Conservation (phyloP, 2,329 filamentous ascomycete genomes). For the Setomelanomma holmii region DNA sequence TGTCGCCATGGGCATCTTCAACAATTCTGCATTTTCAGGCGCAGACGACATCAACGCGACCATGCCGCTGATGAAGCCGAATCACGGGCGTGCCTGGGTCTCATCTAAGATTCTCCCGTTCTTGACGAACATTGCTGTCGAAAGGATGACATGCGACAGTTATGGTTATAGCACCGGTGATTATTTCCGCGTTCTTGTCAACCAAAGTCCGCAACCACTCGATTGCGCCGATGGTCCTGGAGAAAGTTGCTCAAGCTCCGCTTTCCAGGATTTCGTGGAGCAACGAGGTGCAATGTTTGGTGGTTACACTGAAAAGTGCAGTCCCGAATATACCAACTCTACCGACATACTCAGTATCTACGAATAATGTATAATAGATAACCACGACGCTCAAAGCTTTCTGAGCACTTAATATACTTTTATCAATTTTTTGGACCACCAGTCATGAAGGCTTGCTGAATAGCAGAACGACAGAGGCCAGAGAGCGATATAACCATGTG, state of each 20-base stretch:
- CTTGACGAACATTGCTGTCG: constrained; percentile 70
- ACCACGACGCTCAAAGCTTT: too few relatives aligned
- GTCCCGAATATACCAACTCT: constrained; percentile 52
- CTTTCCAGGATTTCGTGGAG: constrained; percentile 54
- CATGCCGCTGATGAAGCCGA: constrained; percentile 69
- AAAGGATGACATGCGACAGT: constrained; percentile 68
- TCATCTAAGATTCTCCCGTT: constrained; percentile 70
- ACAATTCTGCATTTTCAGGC: constrained; percentile 66
- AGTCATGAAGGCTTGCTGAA: too few relatives aligned
- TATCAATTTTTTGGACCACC: too few relatives aligned
- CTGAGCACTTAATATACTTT: too few relatives aligned
- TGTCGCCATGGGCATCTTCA: constrained; percentile 73
- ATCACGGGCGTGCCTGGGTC: constrained; percentile 69
- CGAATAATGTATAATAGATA: not conserved
- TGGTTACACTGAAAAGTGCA: constrained; percentile 52
- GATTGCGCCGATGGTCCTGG: constrained; percentile 59
- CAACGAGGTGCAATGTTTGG: constrained; percentile 54
- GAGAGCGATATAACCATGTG: too few relatives aligned
- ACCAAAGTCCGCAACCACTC: constrained; percentile 58
- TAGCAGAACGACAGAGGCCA: too few relatives aligned
- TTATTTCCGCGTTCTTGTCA: constrained; percentile 61
- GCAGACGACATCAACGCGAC: constrained; percentile 65
- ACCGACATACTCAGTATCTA: constrained; percentile 47
- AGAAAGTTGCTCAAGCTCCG: constrained; percentile 56
- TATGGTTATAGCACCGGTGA: constrained; percentile 61